A percentile compares a stretch with the other conserved stretches of the same genome.
Conservation (phyloP, 2,329 filamentous ascomycete species). For the Fusarium beomiforme region DNA sequence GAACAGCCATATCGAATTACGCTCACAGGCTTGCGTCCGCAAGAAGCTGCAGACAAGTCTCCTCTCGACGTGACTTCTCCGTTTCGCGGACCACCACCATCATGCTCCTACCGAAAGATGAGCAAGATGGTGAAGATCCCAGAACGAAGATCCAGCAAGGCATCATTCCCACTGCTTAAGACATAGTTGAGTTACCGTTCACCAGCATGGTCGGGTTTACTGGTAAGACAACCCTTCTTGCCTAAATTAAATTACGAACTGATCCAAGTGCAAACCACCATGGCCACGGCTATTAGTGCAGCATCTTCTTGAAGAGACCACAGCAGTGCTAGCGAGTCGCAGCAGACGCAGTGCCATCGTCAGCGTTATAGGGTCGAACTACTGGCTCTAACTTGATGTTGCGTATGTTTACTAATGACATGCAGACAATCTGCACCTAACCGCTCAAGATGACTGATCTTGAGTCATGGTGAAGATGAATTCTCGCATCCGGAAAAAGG, state of each 20-base stretch:
- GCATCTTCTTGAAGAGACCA: rapidly evolving
- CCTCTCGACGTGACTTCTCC: no score
- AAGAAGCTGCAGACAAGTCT: not conserved
- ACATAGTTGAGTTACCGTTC: not conserved
- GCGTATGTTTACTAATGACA: no score
- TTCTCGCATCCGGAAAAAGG: no score
- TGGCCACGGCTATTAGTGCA: not conserved
- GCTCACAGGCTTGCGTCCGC: rapidly evolving
- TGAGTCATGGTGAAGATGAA: no score
- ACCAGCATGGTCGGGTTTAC: rapidly evolving
- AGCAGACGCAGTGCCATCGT: no score
- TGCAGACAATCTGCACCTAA: no score
- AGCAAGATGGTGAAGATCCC: not conserved
- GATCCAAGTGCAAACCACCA: not conserved
- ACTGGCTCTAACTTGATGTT: no score
- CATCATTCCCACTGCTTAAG: not conserved
- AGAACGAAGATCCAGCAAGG: no score
- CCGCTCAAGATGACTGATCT: no score
- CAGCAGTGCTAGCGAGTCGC: no score
- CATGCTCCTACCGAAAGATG: not conserved
- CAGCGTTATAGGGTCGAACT: no score
- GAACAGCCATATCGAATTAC: not conserved
- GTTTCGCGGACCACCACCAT: not conserved
- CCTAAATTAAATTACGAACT: not conserved
- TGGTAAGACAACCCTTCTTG: rapidly evolving